Base-by-base conservation (phyloP, 2,329 filamentous ascomycete genomes). In the Ascochyta pisi region DNA sequence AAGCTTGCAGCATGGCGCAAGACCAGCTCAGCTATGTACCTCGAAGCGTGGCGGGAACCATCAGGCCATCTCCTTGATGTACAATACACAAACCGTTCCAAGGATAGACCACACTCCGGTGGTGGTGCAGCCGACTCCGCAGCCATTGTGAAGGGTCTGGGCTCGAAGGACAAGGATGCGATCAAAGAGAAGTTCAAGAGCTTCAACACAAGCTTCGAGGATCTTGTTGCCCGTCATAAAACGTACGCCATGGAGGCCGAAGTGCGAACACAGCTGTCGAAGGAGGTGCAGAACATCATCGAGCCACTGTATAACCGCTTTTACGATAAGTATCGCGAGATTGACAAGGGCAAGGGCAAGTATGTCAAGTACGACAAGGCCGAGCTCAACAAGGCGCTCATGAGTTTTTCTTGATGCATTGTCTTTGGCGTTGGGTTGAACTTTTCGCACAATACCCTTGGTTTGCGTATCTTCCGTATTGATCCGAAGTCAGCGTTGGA, bases 281-380 rank as follows among this genome's bases (percentile, higher is more conserved):
- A 89, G 66, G 93, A 97, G 70, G 89, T 98, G 61, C 91, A 95
- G 74, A 88, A 89, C 67, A 91, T 96, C 79, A 88, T 99, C 52
- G 94, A 98, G 78, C 93, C 94, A 50, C 83, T 99, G 13, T 99
- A 99, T 78, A 90, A 89, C 60, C 85, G 95, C 41, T 99, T 99
- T 78, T 98, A 92, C 87, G 95, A 98, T 77, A 86, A 94, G 26
- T 99, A 99, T 74, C 93, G 97, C 74, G 95, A 98, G 77, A 88
- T 98, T 62, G 94, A 98, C 78, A 97, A 96, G 81, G 95, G 95
- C 57, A 96, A 93, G 78, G 94, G 94, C 65, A 99, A 99, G 77
- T 96, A 98, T 77, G 92, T 96, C 74, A 97, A 96, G 80, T 98
- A 96, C 74, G 93, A 97, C 79, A 97, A 97, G 81, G 82, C 83